A percentile compares a stretch with the other conserved stretches of the same genome.
These are phyloP conservation scores for Monosporascus sp. DNA, from an alignment of 2,329 filamentous ascomycete genomes.

Conservation along the genomic window DNA sequence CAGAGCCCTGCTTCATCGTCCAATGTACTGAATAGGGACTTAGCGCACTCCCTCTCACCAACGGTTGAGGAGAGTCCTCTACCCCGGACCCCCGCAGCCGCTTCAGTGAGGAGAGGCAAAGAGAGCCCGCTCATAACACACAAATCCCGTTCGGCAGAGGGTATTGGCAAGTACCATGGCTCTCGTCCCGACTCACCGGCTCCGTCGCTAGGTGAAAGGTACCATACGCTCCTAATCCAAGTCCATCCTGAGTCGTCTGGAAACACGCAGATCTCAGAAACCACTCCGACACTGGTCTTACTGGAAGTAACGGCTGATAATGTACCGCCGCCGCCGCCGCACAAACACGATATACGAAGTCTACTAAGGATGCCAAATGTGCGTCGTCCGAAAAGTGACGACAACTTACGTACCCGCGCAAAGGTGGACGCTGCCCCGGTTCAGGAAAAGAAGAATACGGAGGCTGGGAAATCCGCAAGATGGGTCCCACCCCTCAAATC, in stretches of 20 bases:
- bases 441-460: not conserved
- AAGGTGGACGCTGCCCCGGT: no score
- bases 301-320: no score
- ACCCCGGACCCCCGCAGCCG: not conserved
- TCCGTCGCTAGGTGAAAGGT: not conserved
- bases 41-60: conserved; percentile 20
- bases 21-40: conserved; percentile 5
- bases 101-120: not conserved
- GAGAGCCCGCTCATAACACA: not conserved
- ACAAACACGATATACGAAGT: no score
- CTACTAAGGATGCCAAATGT: no score
- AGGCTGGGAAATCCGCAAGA: not conserved
- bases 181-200: not conserved
- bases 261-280: not conserved
- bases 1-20: conserved; percentile 11
- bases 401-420: not conserved
- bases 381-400: no score
- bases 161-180: not conserved
- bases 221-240: not conserved
- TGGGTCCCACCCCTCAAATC: not conserved
- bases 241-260: no score
- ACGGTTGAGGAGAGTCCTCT: conserved; percentile 24
- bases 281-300: not conserved
- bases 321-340: no score
- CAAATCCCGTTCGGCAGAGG: not conserved